Base-by-base conservation (phyloP, 768 basidiomycete genomes). In the Pleurotus pulmonarius region DNA sequence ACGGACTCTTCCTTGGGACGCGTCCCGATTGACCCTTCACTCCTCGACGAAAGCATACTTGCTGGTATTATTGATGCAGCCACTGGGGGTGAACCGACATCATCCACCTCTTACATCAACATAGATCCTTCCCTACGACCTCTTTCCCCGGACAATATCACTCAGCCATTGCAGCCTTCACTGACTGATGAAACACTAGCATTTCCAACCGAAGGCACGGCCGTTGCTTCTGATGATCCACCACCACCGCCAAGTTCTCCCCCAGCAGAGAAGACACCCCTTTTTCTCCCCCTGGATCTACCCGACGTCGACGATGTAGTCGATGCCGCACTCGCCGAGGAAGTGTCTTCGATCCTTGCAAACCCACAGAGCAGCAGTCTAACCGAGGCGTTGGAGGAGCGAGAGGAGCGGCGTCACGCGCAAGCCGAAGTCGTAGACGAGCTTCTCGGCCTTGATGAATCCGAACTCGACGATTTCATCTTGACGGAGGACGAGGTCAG, bases 391-490 rank as follows among this genome's bases (percentile, higher is more conserved):
- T 75, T 93, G 8, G 78, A 88, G 49, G 85, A 87, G 65, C 87
- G 78, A 0, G 85, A 91, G 39, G 73, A 82, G 62, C 76, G 83
- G 48, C 82, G 87, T 20, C 75, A 80, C 18, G 78, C 82, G 20
- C 55, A 56, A 22, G 70, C 65, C 3, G 68, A 67, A 44, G 80
- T 75, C 38, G 75, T 72, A 9, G 83, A 91, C 61, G 87, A 89
- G 60, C 72, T 93, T 46, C 66, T 76, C 18, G 92, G 88, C 13
- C 75, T 98, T n/a, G 88, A 97, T 69, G 94, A 98, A 64, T 91
- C 87, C 4, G 94, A 98, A 67, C 77, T 97, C 43, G 88, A 96
- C 67, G 76, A 75, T 22, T 89, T 97, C 65, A 73, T 92, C 55
- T 71, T 94, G 20, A 83, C 79, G 6, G 87, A 88, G 37, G 88